Evolutionary conservation across 2,329 filamentous ascomycete species (phyloP).

Genomic region (Bipolaris gigantea): DNA sequence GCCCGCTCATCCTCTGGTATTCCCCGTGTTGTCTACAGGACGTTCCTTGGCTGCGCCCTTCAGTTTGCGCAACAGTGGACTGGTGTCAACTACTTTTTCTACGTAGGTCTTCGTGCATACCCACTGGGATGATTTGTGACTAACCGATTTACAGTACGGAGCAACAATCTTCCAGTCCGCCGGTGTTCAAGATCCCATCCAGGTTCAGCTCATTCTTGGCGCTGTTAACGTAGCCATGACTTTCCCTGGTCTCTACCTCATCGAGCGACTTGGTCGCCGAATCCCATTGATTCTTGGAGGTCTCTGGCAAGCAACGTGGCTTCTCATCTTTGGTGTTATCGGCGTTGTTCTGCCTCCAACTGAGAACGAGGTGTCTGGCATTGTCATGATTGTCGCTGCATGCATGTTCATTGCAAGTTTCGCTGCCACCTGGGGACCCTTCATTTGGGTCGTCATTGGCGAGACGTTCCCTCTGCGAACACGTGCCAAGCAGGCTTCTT

Average conservation of each 20-base stretch:
- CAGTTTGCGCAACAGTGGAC: conserved; percentile 43
- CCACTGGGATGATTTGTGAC: conserved; percentile 43
- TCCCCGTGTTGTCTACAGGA: conserved; percentile 43
- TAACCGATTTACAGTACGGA: conserved; percentile 51
- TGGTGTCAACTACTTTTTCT: conserved; percentile 58
- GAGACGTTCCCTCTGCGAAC: conserved; percentile 40
- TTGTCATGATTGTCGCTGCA: conserved; percentile 71
- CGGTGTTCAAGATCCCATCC: conserved; percentile 66
- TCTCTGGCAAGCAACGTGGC: conserved; percentile 67
- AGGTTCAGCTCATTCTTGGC: conserved; percentile 44
- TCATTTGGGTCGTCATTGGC: conserved; percentile 52
- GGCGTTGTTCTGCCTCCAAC: conserved; percentile 47
- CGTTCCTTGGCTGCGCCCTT: conserved; percentile 33
- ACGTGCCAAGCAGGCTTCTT: conserved; percentile 40
- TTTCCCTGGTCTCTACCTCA: conserved; percentile 67
- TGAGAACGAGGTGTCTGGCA: conserved; percentile 54
- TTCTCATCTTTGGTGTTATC: conserved; percentile 59
- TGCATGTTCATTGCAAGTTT: conserved; percentile 76
- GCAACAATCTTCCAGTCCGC: conserved; percentile 68
- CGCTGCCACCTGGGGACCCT: conserved; percentile 66
- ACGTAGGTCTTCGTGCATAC: conserved; percentile 12
- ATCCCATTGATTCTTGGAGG: conserved; percentile 67
- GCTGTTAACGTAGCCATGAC: conserved; percentile 70
- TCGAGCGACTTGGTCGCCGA: conserved; percentile 69
- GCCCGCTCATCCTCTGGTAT: conserved; percentile 43